Conservation (phyloP, 2,329 filamentous ascomycete genomes). For the Mariannaea sp. region DNA sequence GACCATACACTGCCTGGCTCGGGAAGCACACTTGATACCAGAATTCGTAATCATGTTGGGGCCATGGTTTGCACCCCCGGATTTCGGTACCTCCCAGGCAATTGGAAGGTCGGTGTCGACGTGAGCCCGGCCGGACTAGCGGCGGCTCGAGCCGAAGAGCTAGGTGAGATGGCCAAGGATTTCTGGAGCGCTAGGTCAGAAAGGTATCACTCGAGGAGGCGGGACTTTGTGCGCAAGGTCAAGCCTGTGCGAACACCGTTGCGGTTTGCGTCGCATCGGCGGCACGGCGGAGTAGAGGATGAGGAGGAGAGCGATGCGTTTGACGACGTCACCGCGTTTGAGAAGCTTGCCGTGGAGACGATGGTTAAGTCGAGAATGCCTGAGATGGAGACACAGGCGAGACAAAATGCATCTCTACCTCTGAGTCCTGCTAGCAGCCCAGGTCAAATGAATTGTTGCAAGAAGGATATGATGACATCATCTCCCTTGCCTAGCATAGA, state of each 20-base stretch:
- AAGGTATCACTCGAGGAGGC: neutral
- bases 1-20: conserved; percentile 5
- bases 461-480: neutral
- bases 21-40: neutral
- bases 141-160: neutral
- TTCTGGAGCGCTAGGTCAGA: conserved; percentile 6
- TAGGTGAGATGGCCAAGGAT: conserved; percentile 7
- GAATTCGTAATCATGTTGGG: conserved; percentile 4
- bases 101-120: conserved; percentile 4
- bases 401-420: neutral
- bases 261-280: conserved; percentile 9
- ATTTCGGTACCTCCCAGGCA: neutral
- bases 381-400: neutral
- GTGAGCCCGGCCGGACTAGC: neutral
- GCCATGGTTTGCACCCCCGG: neutral
- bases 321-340: conserved; percentile 1
- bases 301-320: conserved; percentile 1
- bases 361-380: neutral
- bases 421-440: conserved; percentile 2
- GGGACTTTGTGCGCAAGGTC: conserved; percentile 11
- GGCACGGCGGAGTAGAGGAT: neutral
- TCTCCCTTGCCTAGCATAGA: neutral
- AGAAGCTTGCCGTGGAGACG: conserved; percentile 1
- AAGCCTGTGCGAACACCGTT: conserved; percentile 3
- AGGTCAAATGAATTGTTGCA: neutral